Evolutionary conservation across 1,139 yeast species (phyloP).

Genomic region (Pichia sp.): DNA sequence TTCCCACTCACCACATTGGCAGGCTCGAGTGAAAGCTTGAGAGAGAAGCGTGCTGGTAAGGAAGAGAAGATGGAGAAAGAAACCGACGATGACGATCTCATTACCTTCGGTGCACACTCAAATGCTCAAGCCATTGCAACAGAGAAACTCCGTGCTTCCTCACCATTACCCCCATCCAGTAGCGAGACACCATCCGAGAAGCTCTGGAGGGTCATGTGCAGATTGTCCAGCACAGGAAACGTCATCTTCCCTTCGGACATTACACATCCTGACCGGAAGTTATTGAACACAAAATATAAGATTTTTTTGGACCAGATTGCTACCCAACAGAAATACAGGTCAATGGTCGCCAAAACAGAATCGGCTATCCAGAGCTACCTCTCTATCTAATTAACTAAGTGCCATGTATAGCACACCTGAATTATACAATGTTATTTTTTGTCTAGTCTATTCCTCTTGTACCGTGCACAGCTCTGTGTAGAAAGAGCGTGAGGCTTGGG

Average conservation of each 20-base stretch:
- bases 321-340: constrained; percentile 73
- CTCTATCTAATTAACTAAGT: neutral
- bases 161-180: neutral
- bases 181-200: constrained; percentile 45
- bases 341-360: constrained; percentile 59
- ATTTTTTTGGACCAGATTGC: constrained; percentile 84
- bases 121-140: constrained; percentile 22
- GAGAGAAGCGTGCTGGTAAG: constrained; percentile 33
- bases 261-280: constrained; percentile 59
- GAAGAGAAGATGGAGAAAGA: constrained; percentile 30
- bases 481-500: too few relatives aligned
- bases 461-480: too few relatives aligned
- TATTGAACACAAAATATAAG: constrained; percentile 73
- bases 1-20: constrained; percentile 41
- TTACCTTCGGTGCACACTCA: constrained; percentile 57
- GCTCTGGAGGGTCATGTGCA: constrained; percentile 83
- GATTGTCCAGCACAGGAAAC: constrained; percentile 77
- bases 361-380: constrained; percentile 6
- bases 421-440: too few relatives aligned
- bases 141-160: neutral
- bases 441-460: too few relatives aligned
- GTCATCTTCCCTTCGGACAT: constrained; percentile 64
- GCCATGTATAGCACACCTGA: too few relatives aligned
- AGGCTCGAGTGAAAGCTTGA: constrained; percentile 17
- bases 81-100: constrained; percentile 44